These are phyloP conservation scores for Mortierella sp. DNA, from an alignment of 371 early-diverging fungal genomes.

Conservation along the genomic window DNA sequence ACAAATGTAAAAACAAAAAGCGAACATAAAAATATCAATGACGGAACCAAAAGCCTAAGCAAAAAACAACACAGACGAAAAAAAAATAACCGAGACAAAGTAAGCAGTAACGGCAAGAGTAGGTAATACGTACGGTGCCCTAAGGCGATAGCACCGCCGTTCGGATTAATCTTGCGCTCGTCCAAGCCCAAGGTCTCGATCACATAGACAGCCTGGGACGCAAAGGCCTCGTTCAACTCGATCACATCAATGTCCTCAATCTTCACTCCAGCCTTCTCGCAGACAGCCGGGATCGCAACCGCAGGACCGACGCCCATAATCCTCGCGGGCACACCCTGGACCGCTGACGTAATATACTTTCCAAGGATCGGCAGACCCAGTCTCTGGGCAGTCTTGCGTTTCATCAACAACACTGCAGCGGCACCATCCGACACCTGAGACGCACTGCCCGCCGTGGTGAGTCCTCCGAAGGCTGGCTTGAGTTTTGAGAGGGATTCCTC, in stretches of 20 bases:
- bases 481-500: conserved; percentile 87
- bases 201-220: conserved; percentile 96
- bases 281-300: conserved; percentile 92
- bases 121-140: conserved; percentile 86
- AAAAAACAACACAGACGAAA: conserved; percentile 8
- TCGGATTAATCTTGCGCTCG: conserved; percentile 94
- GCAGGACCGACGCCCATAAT: conserved; percentile 98
- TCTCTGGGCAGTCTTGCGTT: conserved; percentile 92
- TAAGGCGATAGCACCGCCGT: conserved; percentile 98
- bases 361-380: conserved; percentile 90
- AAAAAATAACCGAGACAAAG: conserved; percentile 29
- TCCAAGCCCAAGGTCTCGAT: conserved; percentile 90
- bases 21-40: not conserved
- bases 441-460: conserved; percentile 97
- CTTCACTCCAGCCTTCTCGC: conserved; percentile 85
- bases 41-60: not conserved
- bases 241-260: conserved; percentile 85
- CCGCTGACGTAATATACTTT: conserved; percentile 91
- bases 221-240: conserved; percentile 98
- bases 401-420: conserved; percentile 96
- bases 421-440: conserved; percentile 99
- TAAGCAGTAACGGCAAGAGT: no score
- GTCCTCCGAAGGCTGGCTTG: conserved; percentile 90
- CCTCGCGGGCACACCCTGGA: conserved; percentile 94
- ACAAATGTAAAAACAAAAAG: conserved; percentile 29